phyloP scores from a whole-genome alignment of 2,329 filamentous ascomycete species.

The Leptoxyphium fumago region DNA sequence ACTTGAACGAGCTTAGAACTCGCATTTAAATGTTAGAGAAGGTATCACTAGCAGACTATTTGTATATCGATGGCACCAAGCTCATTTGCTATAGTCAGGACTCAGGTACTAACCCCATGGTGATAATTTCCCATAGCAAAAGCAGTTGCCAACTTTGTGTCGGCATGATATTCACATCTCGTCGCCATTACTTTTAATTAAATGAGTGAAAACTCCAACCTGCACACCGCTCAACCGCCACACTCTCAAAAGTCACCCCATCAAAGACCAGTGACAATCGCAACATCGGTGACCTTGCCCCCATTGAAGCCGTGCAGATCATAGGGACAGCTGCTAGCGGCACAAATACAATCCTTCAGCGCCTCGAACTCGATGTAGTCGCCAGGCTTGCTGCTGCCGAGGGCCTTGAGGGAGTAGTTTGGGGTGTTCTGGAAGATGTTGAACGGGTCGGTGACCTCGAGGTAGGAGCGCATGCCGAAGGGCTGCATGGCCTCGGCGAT shows the following conservation, averaged over 20 bases:
- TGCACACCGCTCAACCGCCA: neutral
- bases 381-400: slow-evolving; percentile 23
- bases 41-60: too few relatives aligned
- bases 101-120: too few relatives aligned
- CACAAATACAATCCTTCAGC: slow-evolving; percentile 20
- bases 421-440: slow-evolving; percentile 29
- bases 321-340: slow-evolving; percentile 25
- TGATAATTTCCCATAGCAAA: too few relatives aligned
- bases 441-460: slow-evolving; percentile 25
- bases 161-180: too few relatives aligned
- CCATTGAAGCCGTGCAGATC: slow-evolving; percentile 25
- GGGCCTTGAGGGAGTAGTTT: slow-evolving; percentile 22
- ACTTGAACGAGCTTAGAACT: too few relatives aligned
- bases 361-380: slow-evolving; percentile 27
- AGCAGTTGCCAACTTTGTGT: too few relatives aligned
- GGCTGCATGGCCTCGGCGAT: slow-evolving; percentile 24
- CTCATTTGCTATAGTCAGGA: too few relatives aligned
- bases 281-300: slow-evolving; percentile 24
- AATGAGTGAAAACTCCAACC: too few relatives aligned
- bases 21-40: too few relatives aligned
- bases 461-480: slow-evolving; percentile 20
- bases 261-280: slow-evolving; percentile 15
- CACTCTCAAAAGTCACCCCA: neutral
- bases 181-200: too few relatives aligned
- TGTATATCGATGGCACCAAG: too few relatives aligned